Evolutionary conservation across 768 basidiomycete species (phyloP).

Genomic region (Baorangia bicolor): DNA sequence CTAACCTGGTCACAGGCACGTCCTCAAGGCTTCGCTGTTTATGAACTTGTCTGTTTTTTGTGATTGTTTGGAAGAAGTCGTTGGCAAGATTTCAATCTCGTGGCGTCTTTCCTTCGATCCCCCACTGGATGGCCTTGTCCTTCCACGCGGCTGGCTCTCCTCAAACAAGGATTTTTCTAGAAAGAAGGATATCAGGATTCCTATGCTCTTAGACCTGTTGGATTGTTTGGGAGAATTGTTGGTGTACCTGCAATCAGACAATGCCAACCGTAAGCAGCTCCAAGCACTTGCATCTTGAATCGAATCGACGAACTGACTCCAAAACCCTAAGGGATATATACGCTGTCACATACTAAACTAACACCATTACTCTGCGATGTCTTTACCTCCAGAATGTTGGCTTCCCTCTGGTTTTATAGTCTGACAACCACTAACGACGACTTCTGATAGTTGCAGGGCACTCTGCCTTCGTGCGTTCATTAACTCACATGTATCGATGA

Average conservation of each 20-base stretch:
- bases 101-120: constrained; percentile 19
- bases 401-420: background rate
- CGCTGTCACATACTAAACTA: constrained; percentile 1
- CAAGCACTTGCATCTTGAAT: background rate
- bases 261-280: constrained; percentile 23
- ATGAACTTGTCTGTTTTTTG: constrained; percentile 51
- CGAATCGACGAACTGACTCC: background rate
- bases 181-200: constrained; percentile 8
- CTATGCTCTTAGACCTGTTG: constrained; percentile 10
- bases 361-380: constrained; percentile 29
- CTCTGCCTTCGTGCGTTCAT: constrained; percentile 46
- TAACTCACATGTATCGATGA: background rate
- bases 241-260: constrained; percentile 29
- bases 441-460: constrained; percentile 41
- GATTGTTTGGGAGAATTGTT: constrained; percentile 24
- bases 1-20: constrained; percentile 37
- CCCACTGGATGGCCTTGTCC: constrained; percentile 43
- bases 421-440: background rate
- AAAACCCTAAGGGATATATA: constrained; percentile 1
- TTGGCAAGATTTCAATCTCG: constrained; percentile 40
- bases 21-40: constrained; percentile 35
- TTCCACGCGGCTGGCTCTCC: constrained; percentile 56
- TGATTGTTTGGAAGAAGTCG: constrained; percentile 49
- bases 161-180: constrained; percentile 12
- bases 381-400: constrained; percentile 52